Conservation (phyloP, 257 asterid species). For the Solanum medicagineum region DNA sequence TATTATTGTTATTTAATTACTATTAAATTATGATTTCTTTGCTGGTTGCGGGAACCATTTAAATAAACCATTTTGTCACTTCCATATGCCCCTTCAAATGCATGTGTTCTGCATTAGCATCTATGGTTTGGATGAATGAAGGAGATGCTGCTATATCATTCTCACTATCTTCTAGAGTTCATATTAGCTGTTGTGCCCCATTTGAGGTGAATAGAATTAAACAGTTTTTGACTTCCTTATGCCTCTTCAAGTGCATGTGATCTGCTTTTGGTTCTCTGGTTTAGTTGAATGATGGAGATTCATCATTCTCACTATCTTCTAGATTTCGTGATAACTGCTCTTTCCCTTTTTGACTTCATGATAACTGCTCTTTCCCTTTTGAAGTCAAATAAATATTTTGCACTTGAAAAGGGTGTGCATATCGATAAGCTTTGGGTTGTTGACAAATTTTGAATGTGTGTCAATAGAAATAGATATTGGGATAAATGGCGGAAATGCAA, state of each 20-base stretch:
- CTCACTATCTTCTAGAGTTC: neutral
- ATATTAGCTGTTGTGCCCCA: neutral
- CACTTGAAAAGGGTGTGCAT: neutral
- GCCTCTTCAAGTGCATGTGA: neutral
- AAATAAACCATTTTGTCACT: neutral
- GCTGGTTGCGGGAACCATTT: neutral
- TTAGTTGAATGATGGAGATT: neutral
- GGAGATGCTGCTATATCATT: neutral
- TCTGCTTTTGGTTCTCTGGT: neutral
- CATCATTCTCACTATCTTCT: neutral
- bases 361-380: neutral
- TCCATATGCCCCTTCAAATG: neutral
- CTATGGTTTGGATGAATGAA: neutral
- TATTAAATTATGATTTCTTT: neutral
- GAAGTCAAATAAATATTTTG: neutral
- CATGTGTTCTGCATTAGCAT: neutral
- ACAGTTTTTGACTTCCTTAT: neutral
- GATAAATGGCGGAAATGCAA: neutral
- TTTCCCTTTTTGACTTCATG: neutral
- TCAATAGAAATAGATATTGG: neutral
- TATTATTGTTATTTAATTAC: neutral
- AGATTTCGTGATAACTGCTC: neutral
- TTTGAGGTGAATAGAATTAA: neutral
- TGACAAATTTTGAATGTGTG: neutral
- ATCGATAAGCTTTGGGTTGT: neutral